Conservation (phyloP, 140 eudicot species). For the Anethum foeniculum region DNA sequence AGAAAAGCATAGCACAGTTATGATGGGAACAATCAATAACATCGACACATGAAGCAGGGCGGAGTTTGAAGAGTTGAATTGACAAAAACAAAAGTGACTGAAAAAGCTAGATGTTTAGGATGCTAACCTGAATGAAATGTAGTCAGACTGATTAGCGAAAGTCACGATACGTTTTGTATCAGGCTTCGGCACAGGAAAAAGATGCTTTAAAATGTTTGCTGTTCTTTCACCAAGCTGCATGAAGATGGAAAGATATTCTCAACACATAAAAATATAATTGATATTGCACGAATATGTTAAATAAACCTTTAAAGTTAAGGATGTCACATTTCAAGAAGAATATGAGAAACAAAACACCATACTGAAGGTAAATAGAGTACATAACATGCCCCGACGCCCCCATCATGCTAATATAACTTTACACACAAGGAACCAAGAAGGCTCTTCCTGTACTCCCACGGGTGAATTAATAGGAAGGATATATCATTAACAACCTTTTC, state of each 20-base stretch:
- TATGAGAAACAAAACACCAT: not conserved
- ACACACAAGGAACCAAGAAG: not conserved
- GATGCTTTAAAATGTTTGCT: conserved; percentile 78
- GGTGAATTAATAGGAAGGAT: not conserved
- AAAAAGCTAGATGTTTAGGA: not conserved
- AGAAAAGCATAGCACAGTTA: not conserved
- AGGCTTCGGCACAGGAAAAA: conserved; percentile 93
- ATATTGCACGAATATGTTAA: not conserved
- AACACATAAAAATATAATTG: not conserved
- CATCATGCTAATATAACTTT: not conserved
- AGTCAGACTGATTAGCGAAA: conserved; percentile 88
- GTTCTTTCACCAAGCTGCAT: conserved; percentile 88
- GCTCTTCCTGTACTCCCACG: not conserved
- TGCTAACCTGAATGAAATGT: conserved; percentile 71
- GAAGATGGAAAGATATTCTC: not conserved
- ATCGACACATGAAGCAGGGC: not conserved
- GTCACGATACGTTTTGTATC: conserved; percentile 86
- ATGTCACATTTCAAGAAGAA: not conserved
- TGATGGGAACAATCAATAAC: not conserved
- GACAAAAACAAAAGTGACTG: not conserved
- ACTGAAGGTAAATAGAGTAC: not conserved
- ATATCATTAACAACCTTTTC: not conserved
- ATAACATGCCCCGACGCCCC: not conserved
- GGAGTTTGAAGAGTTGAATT: not conserved
- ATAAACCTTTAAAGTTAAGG: not conserved